A percentile compares a stretch with the other conserved stretches of the same genome.
These are phyloP conservation scores for Stevia rebaudiana DNA, from an alignment of 140 eudicot species.

Conservation along the genomic window DNA sequence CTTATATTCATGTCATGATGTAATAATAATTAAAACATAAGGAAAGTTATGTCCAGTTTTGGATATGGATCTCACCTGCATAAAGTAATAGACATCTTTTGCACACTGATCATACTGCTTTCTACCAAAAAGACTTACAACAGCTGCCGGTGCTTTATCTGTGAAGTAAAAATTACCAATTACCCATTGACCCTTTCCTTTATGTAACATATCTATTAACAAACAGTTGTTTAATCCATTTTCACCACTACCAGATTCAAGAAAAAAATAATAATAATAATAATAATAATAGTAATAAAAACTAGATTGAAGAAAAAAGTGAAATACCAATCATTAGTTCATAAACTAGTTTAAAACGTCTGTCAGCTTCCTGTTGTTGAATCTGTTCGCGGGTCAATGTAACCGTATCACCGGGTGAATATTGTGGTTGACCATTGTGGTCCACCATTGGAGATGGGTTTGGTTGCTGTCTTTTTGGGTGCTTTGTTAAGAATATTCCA, in stretches of 20 bases:
- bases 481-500: conserved; percentile 88
- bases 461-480: conserved; percentile 59
- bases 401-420: conserved; percentile 43
- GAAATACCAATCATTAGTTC: conserved; percentile 82
- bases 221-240: not conserved
- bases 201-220: conserved; percentile 4
- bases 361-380: conserved; percentile 70
- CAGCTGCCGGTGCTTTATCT: conserved; percentile 93
- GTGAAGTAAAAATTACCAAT: conserved; percentile 16
- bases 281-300: too few species aligned
- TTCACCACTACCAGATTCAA: not conserved
- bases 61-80: conserved; percentile 51
- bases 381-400: conserved; percentile 47
- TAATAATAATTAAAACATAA: not conserved
- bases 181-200: not conserved
- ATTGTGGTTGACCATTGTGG: conserved; percentile 30
- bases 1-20: not conserved
- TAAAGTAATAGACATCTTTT: conserved; percentile 76
- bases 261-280: too few species aligned
- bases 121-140: conserved; percentile 80
- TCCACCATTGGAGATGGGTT: conserved; percentile 35
- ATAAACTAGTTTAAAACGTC: conserved; percentile 77
- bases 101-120: conserved; percentile 92
- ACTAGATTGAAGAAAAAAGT: not conserved
- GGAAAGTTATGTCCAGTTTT: not conserved